Base-by-base conservation (phyloP, 139 green algal genomes). In the Auxenochlorella pyrenoidosa region DNA sequence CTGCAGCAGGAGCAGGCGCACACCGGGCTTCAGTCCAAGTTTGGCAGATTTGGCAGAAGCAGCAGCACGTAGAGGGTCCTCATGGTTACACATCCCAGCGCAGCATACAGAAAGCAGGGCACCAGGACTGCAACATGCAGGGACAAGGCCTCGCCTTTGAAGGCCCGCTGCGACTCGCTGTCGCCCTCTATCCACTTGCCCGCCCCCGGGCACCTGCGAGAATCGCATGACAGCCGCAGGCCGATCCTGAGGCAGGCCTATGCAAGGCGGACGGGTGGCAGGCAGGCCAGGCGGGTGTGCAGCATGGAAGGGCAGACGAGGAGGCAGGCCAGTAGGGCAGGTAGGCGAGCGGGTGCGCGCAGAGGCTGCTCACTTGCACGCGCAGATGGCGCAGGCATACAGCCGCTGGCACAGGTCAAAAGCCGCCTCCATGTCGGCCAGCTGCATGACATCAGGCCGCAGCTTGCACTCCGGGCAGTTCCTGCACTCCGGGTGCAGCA, bases 381-480 rank as follows among this genome's bases (percentile, higher is more conserved):
- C 78, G 68, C 90, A 93, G 76, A 93, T 89, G 63, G 86, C 85
- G 72, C 90, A 93, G 44, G 54, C 75, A 32, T 90, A 84, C 30
- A 75, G 44, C 38, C 72, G 60, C 87, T 91, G 83, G 82, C 90
- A 93, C 47, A 90, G 70, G 54, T 84, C 65, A 1, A 88, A 86
- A 5, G 92, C 86, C 22, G 81, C 70, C 19, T 78, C 85, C 34
- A 73, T 36, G 28, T 93, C 79, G 38, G 38, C 63, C 38, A 90
- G 34, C 38, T 78, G 63, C 91, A 93, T 93, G 51, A 93, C 78
- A n/a, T 93, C 89, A 0, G 59, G 38, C 26, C 88, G 86, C 38
- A 68, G 87, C 86, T 92, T 91, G 90, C 91, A 93, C 38, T 84
- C 75, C 58, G 91, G 91, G 72, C 91, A 93, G 82, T 93, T 93